Percentiles rank a stretch among this genome's conserved stretches.
These are phyloP conservation scores for Fusarium algeriense DNA, from an alignment of 2,329 filamentous ascomycete genomes.

Conservation along the genomic window DNA sequence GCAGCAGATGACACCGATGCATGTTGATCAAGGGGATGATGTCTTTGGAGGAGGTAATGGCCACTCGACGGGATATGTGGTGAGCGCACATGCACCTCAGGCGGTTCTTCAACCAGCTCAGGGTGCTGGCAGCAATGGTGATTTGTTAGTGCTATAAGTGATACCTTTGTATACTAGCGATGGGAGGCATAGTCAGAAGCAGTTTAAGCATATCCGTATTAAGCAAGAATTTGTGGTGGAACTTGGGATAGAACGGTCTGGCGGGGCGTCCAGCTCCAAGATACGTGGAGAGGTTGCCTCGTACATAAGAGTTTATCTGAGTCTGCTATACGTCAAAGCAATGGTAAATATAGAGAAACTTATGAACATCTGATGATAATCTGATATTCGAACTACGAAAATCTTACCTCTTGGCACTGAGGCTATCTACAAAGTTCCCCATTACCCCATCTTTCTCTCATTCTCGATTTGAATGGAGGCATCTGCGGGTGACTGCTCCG, in stretches of 20 bases:
- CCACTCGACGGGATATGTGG: conserved; percentile 72
- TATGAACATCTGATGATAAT: not conserved
- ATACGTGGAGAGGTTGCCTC: not conserved
- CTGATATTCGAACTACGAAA: not conserved
- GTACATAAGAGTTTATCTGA: not conserved
- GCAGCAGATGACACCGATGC: conserved; percentile 79
- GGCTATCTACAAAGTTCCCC: conserved; percentile 5
- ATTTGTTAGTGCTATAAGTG: conserved; percentile 74
- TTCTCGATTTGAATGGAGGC: conserved; percentile 20
- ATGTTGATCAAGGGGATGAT: conserved; percentile 72
- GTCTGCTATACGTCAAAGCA: not conserved
- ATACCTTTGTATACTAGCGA: conserved; percentile 35
- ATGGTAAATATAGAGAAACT: not conserved
- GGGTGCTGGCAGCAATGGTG: conserved; percentile 74
- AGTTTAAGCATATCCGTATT: conserved; percentile 1
- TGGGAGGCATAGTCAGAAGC: conserved; percentile 27
- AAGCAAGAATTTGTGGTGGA: conserved; percentile 3
- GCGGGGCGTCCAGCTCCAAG: not conserved
- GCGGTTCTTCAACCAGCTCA: conserved; percentile 78
- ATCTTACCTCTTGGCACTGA: not conserved
- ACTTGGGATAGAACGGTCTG: not conserved
- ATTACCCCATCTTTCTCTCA: conserved; percentile 6
- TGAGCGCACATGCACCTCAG: conserved; percentile 85
- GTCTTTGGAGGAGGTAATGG: conserved; percentile 71
- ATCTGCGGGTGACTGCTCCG: conserved; percentile 13